These are phyloP conservation scores for Fusarium hostae DNA, from an alignment of 2,329 filamentous ascomycete species.

Conservation along the genomic window DNA sequence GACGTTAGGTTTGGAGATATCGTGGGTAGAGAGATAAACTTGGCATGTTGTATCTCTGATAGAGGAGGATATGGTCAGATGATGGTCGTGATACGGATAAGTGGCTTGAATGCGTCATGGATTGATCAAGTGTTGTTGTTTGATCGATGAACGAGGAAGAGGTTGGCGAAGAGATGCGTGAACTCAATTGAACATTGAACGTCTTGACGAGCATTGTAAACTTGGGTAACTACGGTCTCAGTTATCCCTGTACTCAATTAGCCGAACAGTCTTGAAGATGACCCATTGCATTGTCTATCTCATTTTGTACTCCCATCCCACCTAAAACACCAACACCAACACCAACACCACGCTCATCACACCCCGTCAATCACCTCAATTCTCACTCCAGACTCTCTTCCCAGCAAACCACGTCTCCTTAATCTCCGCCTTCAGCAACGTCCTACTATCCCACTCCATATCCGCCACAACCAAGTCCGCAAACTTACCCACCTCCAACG, in stretches of 20 bases:
- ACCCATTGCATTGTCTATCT: background rate
- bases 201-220: background rate
- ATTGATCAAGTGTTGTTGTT: background rate
- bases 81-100: background rate
- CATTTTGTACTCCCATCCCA: slow-evolving; percentile 12
- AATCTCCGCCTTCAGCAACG: slow-evolving; percentile 58
- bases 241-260: background rate
- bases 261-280: background rate
- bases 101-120: slow-evolving; percentile 6
- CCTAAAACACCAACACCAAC: background rate
- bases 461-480: slow-evolving; percentile 64
- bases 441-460: slow-evolving; percentile 61
- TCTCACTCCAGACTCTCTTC: slow-evolving; percentile 51
- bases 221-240: too few relatives aligned
- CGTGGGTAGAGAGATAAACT: slow-evolving; percentile 6
- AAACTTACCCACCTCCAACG: slow-evolving; percentile 60
- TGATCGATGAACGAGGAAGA: background rate
- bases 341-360: slow-evolving; percentile 15
- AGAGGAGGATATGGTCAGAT: background rate
- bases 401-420: slow-evolving; percentile 66
- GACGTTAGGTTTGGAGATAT: slow-evolving; percentile 20
- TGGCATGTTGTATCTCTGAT: slow-evolving; percentile 11
- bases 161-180: background rate
- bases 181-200: background rate
- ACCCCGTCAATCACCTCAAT: background rate